A percentile compares a stretch with the other conserved stretches of the same genome.
Evolutionary conservation across 176 grass and related monocot species (phyloP).

Genomic region (Cenchrus purpureus): DNA sequence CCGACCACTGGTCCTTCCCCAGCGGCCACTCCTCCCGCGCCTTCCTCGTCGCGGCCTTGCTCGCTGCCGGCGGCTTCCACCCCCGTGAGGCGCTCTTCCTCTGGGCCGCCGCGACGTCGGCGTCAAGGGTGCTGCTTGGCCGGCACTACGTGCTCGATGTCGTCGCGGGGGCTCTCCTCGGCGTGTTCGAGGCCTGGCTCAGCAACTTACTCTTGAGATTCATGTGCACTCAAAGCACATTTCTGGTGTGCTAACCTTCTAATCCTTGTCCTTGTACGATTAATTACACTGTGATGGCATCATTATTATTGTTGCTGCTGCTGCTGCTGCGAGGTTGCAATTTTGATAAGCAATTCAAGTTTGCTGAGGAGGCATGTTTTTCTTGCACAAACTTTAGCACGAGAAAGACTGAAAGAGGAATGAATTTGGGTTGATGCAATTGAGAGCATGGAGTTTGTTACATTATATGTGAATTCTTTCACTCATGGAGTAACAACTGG

Average conservation of each 20-base stretch:
- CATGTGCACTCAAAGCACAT: conserved; percentile 33
- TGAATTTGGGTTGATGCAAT: neutral
- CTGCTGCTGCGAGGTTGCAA: neutral
- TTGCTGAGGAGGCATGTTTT: neutral
- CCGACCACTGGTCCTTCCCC: conserved; percentile 87
- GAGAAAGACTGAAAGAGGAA: neutral
- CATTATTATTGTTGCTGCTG: neutral
- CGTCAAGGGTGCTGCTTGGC: conserved; percentile 81
- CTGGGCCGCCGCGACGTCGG: conserved; percentile 76
- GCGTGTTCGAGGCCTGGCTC: conserved; percentile 77
- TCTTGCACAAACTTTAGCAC: conserved; percentile 2
- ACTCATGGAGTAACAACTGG: neutral
- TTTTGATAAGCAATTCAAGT: conserved; percentile 24
- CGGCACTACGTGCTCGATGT: conserved; percentile 88
- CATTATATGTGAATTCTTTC: neutral
- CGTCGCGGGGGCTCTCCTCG: conserved; percentile 69
- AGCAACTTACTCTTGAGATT: conserved; percentile 42
- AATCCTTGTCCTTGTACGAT: neutral
- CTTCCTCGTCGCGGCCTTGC: conserved; percentile 76
- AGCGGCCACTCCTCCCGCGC: conserved; percentile 88
- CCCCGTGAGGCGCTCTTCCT: conserved; percentile 52
- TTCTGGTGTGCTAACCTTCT: conserved; percentile 51
- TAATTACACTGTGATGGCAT: neutral
- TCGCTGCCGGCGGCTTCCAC: conserved; percentile 35
- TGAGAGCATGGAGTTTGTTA: neutral